Evolutionary conservation across 2,329 filamentous ascomycete species (phyloP).

Genomic region (Neonectria sp.): DNA sequence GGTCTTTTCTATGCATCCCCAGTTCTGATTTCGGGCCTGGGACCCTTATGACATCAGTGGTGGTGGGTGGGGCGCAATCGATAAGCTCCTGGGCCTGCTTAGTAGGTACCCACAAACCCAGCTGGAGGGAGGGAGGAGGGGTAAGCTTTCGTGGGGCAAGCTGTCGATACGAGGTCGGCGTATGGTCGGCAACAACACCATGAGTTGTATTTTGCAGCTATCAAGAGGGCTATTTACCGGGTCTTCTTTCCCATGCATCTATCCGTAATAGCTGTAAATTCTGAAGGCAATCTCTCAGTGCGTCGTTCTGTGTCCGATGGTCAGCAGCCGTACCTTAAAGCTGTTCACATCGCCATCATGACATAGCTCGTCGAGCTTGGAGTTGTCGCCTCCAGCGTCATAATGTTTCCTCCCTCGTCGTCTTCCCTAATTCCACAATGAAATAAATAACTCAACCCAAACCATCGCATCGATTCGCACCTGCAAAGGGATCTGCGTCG

Average conservation of each 20-base stretch:
- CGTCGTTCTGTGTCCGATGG: background rate
- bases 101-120: background rate
- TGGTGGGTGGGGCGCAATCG: background rate
- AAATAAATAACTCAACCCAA: background rate
- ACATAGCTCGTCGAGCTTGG: background rate
- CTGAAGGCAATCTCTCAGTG: background rate
- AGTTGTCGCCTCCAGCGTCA: background rate
- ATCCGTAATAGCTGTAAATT: background rate
- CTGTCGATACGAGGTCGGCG: background rate
- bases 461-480: background rate
- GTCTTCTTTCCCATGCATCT: background rate
- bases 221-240: constrained; percentile 1
- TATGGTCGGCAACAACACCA: background rate
- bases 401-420: background rate
- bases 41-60: constrained; percentile 9
- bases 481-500: background rate
- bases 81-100: background rate
- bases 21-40: background rate
- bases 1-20: background rate
- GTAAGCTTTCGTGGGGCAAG: background rate
- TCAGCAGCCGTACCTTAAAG: background rate
- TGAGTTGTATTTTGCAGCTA: background rate
- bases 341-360: background rate
- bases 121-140: too few species aligned
- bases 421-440: background rate